Evolutionary conservation across 176 grass and related monocot genomes (phyloP).

Genomic region (Aegilops tauschii): DNA sequence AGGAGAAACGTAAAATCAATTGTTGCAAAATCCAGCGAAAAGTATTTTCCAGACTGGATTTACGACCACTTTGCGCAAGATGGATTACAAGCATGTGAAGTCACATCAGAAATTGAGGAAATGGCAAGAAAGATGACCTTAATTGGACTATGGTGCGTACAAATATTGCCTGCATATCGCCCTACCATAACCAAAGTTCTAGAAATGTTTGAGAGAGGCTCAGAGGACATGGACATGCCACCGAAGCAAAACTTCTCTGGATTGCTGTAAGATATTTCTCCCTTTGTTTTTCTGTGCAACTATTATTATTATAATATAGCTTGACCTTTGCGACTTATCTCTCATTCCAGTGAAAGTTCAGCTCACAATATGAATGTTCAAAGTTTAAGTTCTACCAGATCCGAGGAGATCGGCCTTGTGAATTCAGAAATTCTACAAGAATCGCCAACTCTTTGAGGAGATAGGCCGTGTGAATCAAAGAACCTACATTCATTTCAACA

Average conservation of each 20-base stretch:
- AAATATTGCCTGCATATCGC: conserved; percentile 29
- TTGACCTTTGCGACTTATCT: background rate
- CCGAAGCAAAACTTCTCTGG: conserved; percentile 11
- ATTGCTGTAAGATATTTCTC: conserved; percentile 18
- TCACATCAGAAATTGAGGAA: background rate
- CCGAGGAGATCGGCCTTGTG: too few relatives aligned
- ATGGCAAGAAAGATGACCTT: conserved; percentile 28
- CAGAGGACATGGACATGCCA: conserved; percentile 39
- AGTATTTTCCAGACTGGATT: background rate
- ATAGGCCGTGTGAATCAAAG: background rate
- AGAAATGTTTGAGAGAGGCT: conserved; percentile 48
- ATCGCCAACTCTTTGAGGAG: too few relatives aligned
- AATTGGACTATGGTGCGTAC: conserved; percentile 25
- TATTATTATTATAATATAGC: background rate
- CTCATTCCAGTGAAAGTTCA: background rate
- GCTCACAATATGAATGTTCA: background rate
- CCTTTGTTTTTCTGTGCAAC: background rate
- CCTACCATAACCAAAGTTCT: conserved; percentile 45
- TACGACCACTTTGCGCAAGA: conserved; percentile 31
- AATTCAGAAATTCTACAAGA: too few relatives aligned
- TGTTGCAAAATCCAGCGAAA: background rate
- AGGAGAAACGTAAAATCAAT: background rate
- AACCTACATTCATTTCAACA: background rate
- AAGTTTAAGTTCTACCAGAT: background rate
- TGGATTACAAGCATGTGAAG: conserved; percentile 9